These are phyloP conservation scores for Cystobasidium sp. DNA, from an alignment of 1,284 basidiomycete genomes.

Conservation along the genomic window DNA sequence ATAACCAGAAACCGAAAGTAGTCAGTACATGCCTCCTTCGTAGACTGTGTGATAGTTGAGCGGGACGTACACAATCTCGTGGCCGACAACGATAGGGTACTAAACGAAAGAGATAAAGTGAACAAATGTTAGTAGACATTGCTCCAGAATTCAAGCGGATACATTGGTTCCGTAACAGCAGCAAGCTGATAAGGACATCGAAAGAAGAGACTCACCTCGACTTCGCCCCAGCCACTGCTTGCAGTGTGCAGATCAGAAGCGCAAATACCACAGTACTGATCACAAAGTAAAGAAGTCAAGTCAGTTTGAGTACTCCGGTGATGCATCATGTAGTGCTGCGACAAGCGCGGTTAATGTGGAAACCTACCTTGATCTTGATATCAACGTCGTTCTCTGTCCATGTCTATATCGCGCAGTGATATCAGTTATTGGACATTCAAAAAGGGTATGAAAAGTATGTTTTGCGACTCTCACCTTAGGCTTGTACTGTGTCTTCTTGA, in stretches of 20 bases:
- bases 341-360: background rate
- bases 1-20: background rate
- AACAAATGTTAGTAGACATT: background rate
- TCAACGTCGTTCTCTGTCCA: slow-evolving; percentile 59
- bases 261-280: slow-evolving; percentile 43
- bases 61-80: slow-evolving; percentile 59
- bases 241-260: slow-evolving; percentile 48
- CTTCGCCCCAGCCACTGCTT: slow-evolving; percentile 27
- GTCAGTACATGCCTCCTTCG: no score
- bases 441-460: background rate
- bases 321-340: background rate
- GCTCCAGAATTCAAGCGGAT: background rate
- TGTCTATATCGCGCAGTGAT: slow-evolving; percentile 45
- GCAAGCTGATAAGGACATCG: background rate
- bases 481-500: slow-evolving; percentile 54
- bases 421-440: background rate
- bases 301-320: background rate
- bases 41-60: no score
- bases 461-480: slow-evolving; percentile 22
- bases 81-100: slow-evolving; percentile 55
- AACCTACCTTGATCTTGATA: slow-evolving; percentile 50
- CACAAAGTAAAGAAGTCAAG: no score
- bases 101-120: background rate
- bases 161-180: no score
- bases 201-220: background rate